phyloP scores from a whole-genome alignment of 495 filamentous ascomycete species.

The Talaromyces ruber region DNA sequence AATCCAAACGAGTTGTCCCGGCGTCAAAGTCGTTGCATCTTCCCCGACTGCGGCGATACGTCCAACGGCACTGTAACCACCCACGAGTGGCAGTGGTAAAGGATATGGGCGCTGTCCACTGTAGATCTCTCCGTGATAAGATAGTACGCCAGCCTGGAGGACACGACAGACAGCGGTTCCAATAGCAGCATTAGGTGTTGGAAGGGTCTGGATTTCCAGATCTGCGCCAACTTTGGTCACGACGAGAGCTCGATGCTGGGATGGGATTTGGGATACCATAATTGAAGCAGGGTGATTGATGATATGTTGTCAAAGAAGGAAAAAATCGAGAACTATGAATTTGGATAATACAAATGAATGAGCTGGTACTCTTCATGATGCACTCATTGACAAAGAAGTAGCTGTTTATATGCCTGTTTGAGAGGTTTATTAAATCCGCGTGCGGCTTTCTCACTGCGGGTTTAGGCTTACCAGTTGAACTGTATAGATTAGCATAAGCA shows the following conservation, averaged over 20 bases:
- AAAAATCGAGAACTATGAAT: background rate
- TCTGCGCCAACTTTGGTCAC: conserved; percentile 3
- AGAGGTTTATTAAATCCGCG: background rate
- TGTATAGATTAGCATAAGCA: background rate
- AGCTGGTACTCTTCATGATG: background rate
- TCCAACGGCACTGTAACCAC: conserved; percentile 25
- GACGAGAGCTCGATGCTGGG: conserved; percentile 13
- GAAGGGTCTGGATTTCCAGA: conserved; percentile 9
- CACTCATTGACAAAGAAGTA: background rate
- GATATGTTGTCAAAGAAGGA: background rate
- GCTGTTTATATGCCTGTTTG: background rate
- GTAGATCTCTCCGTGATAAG: conserved; percentile 14
- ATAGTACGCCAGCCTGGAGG: conserved; percentile 11
- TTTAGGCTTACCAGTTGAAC: background rate
- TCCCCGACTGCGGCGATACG: conserved; percentile 35
- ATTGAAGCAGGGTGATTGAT: background rate
- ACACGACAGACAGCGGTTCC: conserved; percentile 15
- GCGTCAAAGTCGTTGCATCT: conserved; percentile 32
- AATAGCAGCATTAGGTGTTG: conserved; percentile 10
- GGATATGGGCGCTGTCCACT: conserved; percentile 11
- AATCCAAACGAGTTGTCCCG: conserved; percentile 38
- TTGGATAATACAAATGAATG: background rate
- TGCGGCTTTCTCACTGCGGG: background rate
- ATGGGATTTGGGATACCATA: conserved; percentile 6
- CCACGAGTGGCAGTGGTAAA: conserved; percentile 12